Evolutionary conservation across 495 filamentous ascomycete species (phyloP).

Genomic region (Talaromyces thailandensis): DNA sequence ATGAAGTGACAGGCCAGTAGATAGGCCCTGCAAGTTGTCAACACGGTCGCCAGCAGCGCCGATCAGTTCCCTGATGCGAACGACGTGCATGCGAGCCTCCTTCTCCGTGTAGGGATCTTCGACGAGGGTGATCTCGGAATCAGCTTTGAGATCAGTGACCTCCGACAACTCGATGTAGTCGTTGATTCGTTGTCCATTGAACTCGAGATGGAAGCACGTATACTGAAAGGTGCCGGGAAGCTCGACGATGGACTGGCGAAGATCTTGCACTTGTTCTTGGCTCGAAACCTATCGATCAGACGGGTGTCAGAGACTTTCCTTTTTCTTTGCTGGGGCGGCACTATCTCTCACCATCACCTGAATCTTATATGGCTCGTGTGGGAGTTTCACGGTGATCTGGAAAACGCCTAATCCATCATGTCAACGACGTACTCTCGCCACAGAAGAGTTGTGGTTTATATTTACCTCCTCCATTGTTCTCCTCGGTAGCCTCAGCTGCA

Average conservation of each 20-base stretch:
- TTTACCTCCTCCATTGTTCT: slow-evolving; percentile 29
- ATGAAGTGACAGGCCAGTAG: slow-evolving; percentile 80
- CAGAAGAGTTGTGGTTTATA: slow-evolving; percentile 10
- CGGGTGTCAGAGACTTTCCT: neutral
- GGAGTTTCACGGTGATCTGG: slow-evolving; percentile 74
- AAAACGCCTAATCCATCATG: slow-evolving; percentile 46
- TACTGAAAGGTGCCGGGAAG: slow-evolving; percentile 90
- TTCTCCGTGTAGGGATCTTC: slow-evolving; percentile 99
- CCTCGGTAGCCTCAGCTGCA: slow-evolving; percentile 30
- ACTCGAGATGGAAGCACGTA: slow-evolving; percentile 96
- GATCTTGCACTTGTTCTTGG: slow-evolving; percentile 94
- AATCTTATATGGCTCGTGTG: slow-evolving; percentile 68
- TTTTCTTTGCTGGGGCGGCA: neutral
- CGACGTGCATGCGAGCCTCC: slow-evolving; percentile 89
- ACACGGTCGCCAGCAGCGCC: slow-evolving; percentile 83
- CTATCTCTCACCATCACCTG: slow-evolving; percentile 63
- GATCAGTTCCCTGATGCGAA: slow-evolving; percentile 84
- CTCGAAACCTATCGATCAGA: slow-evolving; percentile 58
- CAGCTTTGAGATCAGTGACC: slow-evolving; percentile 64
- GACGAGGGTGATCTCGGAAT: slow-evolving; percentile 69
- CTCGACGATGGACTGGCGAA: slow-evolving; percentile 94
- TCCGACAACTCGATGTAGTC: slow-evolving; percentile 93
- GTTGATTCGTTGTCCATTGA: slow-evolving; percentile 76
- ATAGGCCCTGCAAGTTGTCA: slow-evolving; percentile 79
- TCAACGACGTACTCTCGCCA: slow-evolving; percentile 5